These are phyloP conservation scores for Oryza brachyantha DNA, from an alignment of 176 grass and related monocot genomes.

Conservation along the genomic window DNA sequence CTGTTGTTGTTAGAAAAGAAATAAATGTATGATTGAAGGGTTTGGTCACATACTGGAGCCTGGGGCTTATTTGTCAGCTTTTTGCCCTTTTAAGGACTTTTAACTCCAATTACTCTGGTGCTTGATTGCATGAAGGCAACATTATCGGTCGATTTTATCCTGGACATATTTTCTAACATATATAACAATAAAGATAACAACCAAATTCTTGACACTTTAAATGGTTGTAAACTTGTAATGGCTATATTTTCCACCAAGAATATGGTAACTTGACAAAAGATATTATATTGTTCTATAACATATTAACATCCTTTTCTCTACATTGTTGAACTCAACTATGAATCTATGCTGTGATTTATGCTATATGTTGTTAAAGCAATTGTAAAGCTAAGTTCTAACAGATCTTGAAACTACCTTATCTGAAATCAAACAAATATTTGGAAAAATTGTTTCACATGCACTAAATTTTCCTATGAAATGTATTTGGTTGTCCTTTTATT, in stretches of 20 bases:
- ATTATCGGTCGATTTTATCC: background rate
- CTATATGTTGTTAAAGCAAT: background rate
- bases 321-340: background rate
- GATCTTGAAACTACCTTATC: background rate
- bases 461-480: background rate
- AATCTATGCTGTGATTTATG: background rate
- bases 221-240: background rate
- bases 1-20: background rate
- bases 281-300: background rate
- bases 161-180: background rate
- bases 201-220: background rate
- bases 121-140: background rate
- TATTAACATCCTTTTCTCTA: background rate
- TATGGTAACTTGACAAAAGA: background rate
- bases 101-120: background rate
- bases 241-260: background rate
- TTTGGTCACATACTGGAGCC: background rate
- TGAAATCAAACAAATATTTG: background rate
- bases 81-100: background rate
- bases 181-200: background rate
- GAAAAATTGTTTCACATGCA: background rate
- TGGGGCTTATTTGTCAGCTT: background rate
- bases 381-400: background rate
- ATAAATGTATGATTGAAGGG: background rate
- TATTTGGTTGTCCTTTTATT: background rate